Conservation (phyloP, 129 eudicot species). For the Heracleum sosnowskyi region DNA sequence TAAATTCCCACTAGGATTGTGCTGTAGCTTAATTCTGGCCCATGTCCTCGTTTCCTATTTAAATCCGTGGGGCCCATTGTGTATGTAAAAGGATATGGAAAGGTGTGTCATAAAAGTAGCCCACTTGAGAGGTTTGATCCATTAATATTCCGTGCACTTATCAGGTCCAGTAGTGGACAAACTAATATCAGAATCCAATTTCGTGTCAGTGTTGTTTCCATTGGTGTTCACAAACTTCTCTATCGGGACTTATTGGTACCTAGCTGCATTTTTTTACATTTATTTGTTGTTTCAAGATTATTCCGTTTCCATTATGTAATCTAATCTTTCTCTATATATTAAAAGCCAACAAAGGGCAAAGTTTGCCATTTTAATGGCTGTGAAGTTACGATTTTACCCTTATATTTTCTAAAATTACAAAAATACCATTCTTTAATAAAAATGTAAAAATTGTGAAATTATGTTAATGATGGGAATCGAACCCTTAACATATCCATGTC, state of each 20-base stretch:
- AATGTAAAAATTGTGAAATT: too few relatives aligned
- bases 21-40: neutral
- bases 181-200: neutral
- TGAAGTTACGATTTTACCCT: too few relatives aligned
- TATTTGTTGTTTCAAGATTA: too few relatives aligned
- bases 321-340: too few relatives aligned
- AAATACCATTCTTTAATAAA: too few relatives aligned
- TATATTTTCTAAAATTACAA: too few relatives aligned
- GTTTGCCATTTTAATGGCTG: too few relatives aligned
- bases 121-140: neutral
- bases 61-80: neutral
- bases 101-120: slow-evolving; percentile 4
- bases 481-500: too few relatives aligned
- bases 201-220: neutral
- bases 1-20: slow-evolving; percentile 1
- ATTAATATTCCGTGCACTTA: slow-evolving; percentile 4
- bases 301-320: too few relatives aligned
- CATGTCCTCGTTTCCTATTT: neutral
- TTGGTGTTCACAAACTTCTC: neutral
- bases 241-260: neutral
- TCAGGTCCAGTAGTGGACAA: neutral
- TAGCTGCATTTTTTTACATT: too few relatives aligned
- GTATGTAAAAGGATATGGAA: neutral
- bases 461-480: too few relatives aligned
- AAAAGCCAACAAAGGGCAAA: too few relatives aligned